Evolutionary conservation across 768 basidiomycete genomes (phyloP), one percentile per base, ranked within the genome.

Genomic region (Ramaria rubella): DNA sequence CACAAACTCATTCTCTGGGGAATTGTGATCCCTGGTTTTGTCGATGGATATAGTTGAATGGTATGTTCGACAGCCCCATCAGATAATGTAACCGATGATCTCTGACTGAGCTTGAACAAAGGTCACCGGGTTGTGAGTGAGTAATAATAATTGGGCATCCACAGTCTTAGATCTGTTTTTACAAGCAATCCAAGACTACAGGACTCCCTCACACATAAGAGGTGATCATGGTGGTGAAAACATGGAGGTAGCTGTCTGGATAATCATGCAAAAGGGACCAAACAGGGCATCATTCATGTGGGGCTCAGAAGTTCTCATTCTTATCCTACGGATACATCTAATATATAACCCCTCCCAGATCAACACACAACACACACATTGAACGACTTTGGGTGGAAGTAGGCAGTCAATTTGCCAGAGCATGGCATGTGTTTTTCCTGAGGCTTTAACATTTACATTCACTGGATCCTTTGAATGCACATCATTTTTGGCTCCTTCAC

Each of bases 401-500:
- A n/a, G n/a, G n/a, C n/a, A n/a, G n/a, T n/a, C n/a, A n/a, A n/a
- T n/a, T n/a, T n/a, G n/a, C n/a, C n/a, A n/a, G n/a, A n/a, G n/a
- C n/a, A 11, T 79, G 78, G 78, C 38, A 67, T 1, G 73, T 69
- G 0, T 77, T 79, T 57, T 80, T 80, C 38, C 60, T 46, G 0
- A 61, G 64, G 0, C 65, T 79, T 0, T 74, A 76, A 43, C 12
- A 53, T 0, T 49, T 66, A 1, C 75, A 79, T 58, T 14, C 44
- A 2, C 68, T 79, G 0, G 64, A 78, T 45, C 19, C 52, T 0
- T 49, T 55, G 0, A 62, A 76, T 19, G 56, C 65, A 0, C 9
- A 52, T 14, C 77, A 79, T 58, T 58, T 75, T 0, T 79, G 78
- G 78, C 64, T 80, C 0, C 61, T 80, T 0, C 75, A 78, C 26